Base-by-base conservation (phyloP, 495 filamentous ascomycete genomes). In the Bathelium albidoporum region DNA sequence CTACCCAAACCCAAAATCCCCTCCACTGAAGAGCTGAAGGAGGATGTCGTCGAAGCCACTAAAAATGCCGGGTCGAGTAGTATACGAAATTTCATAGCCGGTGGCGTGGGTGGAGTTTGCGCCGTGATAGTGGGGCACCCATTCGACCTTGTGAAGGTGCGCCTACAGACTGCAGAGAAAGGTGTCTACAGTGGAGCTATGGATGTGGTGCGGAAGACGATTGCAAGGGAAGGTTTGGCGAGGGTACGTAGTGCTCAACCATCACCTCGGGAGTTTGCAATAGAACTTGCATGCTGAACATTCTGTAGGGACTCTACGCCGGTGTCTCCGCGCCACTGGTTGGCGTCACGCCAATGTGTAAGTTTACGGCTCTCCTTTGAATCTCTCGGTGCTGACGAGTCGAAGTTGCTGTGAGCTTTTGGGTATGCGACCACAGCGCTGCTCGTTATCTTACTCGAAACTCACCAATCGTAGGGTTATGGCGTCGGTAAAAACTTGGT, bases 331-430 rank as follows among this genome's bases (percentile, higher is more conserved):
- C 95, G 69, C 95, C 94, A 44, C 78, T 98, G 65, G 87, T 96
- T 12, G 94, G 95, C 44, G 94, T 98, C 22, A 97, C 94, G 64
- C 94, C 94, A 32, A 97, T 97, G 95, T 98, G 93, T 96, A 85
- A 79, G 90, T 82, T 36, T 20, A n/a, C 18, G 44, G 12, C 4
- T 7, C 16, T 22, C 29, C n/a, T 16, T 11, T 43, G n/a, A n/a
- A 43, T 34, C 28, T 59, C 2, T 41, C 62, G 26, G 44, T 32
- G 31, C 44, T 36, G 45, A 32, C 41, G 11, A 18, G 14, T 2
- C 41, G 55, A 62, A 97, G 92, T 97, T 77, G 94, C 94, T 70
- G 91, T 98, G 58, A 96, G 91, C 73, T 98, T 98, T 82, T 98
- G 94, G 80, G 69, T 73, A 71, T 1, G 67, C 24, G 9, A 16